Evolutionary conservation across 1,284 basidiomycete genomes (phyloP).

Genomic region (Termitomyces sp.): DNA sequence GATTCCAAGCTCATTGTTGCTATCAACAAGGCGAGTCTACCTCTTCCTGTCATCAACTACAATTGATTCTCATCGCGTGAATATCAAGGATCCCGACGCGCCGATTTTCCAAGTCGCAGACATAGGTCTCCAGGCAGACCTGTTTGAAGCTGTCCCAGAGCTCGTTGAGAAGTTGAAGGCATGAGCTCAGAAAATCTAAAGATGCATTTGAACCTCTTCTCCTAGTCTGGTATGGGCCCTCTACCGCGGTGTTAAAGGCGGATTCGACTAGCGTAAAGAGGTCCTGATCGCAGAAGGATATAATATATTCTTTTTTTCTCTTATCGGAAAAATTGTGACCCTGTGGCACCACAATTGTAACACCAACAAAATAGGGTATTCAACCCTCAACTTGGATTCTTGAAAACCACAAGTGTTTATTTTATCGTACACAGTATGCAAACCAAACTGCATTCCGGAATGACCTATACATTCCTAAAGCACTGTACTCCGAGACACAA

Average conservation of each 20-base stretch:
- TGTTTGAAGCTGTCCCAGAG: conserved; percentile 87
- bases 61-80: conserved; percentile 15
- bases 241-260: neutral
- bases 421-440: neutral
- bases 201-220: neutral
- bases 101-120: conserved; percentile 99
- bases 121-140: conserved; percentile 88
- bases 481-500: neutral
- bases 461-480: neutral
- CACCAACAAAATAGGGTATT: neutral
- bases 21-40: conserved; percentile 80
- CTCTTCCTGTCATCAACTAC: neutral
- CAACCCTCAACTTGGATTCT: neutral
- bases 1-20: conserved; percentile 98
- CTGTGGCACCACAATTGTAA: neutral
- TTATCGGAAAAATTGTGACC: neutral
- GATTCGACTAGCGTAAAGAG: neutral
- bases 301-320: neutral
- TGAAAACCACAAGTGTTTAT: neutral
- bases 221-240: neutral
- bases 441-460: neutral
- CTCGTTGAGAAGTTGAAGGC: conserved; percentile 80
- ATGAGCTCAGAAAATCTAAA: conserved; percentile 19
- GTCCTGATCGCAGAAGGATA: neutral
- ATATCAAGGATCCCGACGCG: conserved; percentile 83